Base-by-base conservation (phyloP, 192 early-diverging fungal species). In the Mortierella antarctica region DNA sequence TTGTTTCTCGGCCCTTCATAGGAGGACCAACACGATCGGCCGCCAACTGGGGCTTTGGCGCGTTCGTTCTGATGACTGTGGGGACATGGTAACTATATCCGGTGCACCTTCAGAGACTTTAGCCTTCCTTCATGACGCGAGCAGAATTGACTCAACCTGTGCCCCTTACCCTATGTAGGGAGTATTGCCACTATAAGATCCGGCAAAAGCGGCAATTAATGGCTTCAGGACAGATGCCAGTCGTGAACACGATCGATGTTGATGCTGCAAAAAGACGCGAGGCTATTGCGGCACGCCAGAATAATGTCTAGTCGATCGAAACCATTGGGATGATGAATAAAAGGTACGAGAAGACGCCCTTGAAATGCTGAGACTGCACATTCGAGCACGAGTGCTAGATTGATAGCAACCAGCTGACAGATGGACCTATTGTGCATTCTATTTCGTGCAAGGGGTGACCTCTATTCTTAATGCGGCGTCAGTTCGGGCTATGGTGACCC, bases 171-270 rank as follows among this genome's bases (percentile, higher is more conserved):
- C n/a, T 55, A 55, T 8, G 18, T 44, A 77, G 74, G 77, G 77
- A 80, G 44, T 80, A 80, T 42, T 80, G 77, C 48, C 77, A 80
- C 18, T 80, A 49, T 54, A 80, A 63, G 77, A 80, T 80, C 41
- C 59, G 70, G 12, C 70, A 80, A 49, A 71, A 57, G 57, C 50
- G 77, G 46, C 77, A 80, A 42, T 20, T 80, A 1, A 80, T 80
- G 77, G 69, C 77, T 6, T 61, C 77, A 13, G 77, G 77, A 20
- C 77, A 80, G 48, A 72, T 72, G 70, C 77, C 77, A 5, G 70
- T 80, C 13, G 70, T 80, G 23, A 72, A 58, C n/a, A 80, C 77
- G 21, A 23, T 72, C 9, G 77, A 80, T n/a, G 5, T 79, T 20
- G 77, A 80, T 57, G 70, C 60, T 21, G 70, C 70, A 18, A 80